These are phyloP conservation scores for Nakazawaea pomicola DNA, from an alignment of 805 yeast genomes.

Conservation along the genomic window DNA sequence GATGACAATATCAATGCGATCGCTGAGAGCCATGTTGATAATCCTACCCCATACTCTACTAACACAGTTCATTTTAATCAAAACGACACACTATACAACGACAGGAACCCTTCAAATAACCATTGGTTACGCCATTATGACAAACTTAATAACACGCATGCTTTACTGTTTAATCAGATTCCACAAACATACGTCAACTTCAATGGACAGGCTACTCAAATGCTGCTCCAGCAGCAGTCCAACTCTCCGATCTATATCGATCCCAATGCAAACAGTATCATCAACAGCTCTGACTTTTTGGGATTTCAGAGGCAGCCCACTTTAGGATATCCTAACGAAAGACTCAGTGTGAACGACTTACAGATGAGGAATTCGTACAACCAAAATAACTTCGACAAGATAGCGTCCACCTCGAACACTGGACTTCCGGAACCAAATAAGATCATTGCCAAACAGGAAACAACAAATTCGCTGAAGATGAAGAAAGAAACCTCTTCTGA, in stretches of 20 bases:
- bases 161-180: constrained; percentile 1
- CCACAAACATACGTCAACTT: constrained; percentile 2
- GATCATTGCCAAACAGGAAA: too few relatives aligned
- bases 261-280: not conserved
- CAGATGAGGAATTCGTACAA: too few relatives aligned
- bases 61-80: not conserved
- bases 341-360: too few relatives aligned
- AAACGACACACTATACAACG: not conserved
- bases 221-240: not conserved
- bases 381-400: too few relatives aligned
- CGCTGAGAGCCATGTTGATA: not conserved
- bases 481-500: constrained; percentile 16
- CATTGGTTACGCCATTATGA: constrained; percentile 10
- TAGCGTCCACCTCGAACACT: not conserved
- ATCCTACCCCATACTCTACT: not conserved
- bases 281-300: not conserved
- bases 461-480: not conserved
- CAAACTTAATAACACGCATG: constrained; percentile 3
- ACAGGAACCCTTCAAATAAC: not conserved
- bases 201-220: not conserved
- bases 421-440: not conserved
- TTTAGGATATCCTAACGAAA: too few relatives aligned
- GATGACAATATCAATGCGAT: not conserved
- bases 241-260: not conserved
- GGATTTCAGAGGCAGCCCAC: not conserved